Percentiles rank a stretch among this genome's conserved stretches.
Conservation (phyloP, 2,329 filamentous ascomycete species). For the Xylaria sp. region DNA sequence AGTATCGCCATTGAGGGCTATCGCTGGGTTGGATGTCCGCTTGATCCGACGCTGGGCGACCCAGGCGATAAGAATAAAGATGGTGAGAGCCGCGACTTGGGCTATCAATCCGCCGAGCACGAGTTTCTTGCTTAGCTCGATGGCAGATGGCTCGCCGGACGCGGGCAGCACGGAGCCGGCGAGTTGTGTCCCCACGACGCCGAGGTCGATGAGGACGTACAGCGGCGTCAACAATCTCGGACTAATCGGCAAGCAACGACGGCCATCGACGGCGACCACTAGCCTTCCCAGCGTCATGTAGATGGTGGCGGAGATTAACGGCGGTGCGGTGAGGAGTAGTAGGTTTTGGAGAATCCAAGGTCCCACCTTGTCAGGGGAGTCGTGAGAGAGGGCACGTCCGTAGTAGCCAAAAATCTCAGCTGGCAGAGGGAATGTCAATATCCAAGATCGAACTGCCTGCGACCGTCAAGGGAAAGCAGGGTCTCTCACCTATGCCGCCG, state of each 20-base stretch:
- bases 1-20: neutral
- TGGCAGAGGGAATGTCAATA: neutral
- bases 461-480: neutral
- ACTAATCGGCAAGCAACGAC: constrained; percentile 18
- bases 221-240: constrained; percentile 49
- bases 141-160: constrained; percentile 38
- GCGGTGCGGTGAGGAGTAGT: constrained; percentile 31
- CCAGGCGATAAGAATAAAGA: constrained; percentile 52
- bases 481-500: constrained; percentile 18
- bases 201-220: constrained; percentile 53
- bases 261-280: constrained; percentile 34
- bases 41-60: constrained; percentile 47
- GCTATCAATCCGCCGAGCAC: constrained; percentile 56
- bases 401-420: constrained; percentile 33
- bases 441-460: neutral
- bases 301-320: constrained; percentile 44
- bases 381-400: constrained; percentile 27
- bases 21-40: constrained; percentile 13
- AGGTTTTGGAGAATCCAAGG: constrained; percentile 35
- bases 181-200: constrained; percentile 51
- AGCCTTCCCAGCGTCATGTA: constrained; percentile 48
- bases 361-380: neutral
- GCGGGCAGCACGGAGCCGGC: constrained; percentile 36
- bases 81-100: constrained; percentile 56
- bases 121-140: constrained; percentile 42